Evolutionary conservation across 169 alveolate genomes (phyloP).

Genomic region (Theileria annulata): DNA sequence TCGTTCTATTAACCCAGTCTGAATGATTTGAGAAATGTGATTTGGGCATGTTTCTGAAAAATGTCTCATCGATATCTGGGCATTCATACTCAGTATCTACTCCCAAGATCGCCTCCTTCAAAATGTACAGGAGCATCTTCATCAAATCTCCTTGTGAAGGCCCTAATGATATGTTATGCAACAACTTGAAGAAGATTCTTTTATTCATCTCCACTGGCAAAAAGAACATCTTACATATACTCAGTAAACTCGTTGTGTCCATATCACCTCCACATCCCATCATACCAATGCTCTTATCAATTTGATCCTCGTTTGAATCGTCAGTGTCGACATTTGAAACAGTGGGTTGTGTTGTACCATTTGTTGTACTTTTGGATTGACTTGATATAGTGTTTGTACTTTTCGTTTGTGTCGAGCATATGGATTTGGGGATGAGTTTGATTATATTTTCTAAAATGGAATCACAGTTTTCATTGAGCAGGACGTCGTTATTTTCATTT

Average conservation of each 20-base stretch:
- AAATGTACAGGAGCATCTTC: constrained; percentile 66
- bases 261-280: constrained; percentile 62
- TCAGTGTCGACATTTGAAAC: too few relatives aligned
- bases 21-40: background rate
- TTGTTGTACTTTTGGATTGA: too few relatives aligned
- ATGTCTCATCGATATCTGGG: constrained; percentile 32
- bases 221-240: constrained; percentile 72
- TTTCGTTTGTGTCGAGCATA: constrained; percentile 37
- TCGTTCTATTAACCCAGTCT: background rate
- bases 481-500: background rate
- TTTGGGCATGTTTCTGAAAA: constrained; percentile 29
- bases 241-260: constrained; percentile 60
- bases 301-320: constrained; percentile 8
- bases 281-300: constrained; percentile 23
- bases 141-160: constrained; percentile 47
- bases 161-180: constrained; percentile 58
- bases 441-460: constrained; percentile 45
- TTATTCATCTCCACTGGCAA: constrained; percentile 75
- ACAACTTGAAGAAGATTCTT: constrained; percentile 68
- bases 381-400: background rate
- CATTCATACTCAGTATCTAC: constrained; percentile 47
- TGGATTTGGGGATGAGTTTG: constrained; percentile 50
- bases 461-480: constrained; percentile 18
- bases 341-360: background rate
- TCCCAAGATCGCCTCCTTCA: constrained; percentile 66